phyloP scores from a whole-genome alignment of 495 filamentous ascomycete species.

The Penicillium ucsense region DNA sequence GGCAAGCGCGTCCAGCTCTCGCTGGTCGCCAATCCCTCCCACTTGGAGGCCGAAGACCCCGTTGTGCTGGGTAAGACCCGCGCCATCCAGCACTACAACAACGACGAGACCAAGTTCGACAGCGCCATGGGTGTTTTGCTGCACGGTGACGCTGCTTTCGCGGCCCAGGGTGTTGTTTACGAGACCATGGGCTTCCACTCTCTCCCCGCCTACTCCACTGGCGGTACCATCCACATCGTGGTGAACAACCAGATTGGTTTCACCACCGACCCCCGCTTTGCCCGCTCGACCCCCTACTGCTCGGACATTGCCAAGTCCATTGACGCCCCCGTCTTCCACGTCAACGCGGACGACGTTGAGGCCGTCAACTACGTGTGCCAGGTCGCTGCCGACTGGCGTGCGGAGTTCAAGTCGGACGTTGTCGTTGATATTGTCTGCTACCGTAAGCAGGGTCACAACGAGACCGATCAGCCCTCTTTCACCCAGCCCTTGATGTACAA shows the following conservation, averaged over 20 bases:
- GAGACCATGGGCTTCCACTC: constrained; percentile 97
- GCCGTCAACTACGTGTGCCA: constrained; percentile 98
- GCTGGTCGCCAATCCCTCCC: constrained; percentile 94
- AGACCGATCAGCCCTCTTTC: constrained; percentile 98
- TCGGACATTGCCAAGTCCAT: constrained; percentile 98
- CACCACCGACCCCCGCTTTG: constrained; percentile 96
- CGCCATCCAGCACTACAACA: constrained; percentile 98
- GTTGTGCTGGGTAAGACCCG: constrained; percentile 96
- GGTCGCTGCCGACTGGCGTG: constrained; percentile 91
- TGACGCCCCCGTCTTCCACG: constrained; percentile 97
- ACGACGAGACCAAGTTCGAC: constrained; percentile 76
- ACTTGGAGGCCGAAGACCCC: constrained; percentile 96
- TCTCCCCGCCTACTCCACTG: constrained; percentile 90
- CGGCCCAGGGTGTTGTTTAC: constrained; percentile 93
- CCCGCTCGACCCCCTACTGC: constrained; percentile 96
- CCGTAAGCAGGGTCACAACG: constrained; percentile 97
- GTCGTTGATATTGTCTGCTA: constrained; percentile 98
- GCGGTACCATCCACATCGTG: constrained; percentile 92
- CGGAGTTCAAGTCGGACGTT: constrained; percentile 93
- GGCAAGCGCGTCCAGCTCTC: constrained; percentile 98
- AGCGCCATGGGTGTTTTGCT: constrained; percentile 92
- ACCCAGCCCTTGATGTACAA: constrained; percentile 99
- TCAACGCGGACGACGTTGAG: constrained; percentile 96
- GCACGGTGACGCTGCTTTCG: constrained; percentile 96
- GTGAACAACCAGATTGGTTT: constrained; percentile 99